Evolutionary conservation across 2,329 filamentous ascomycete genomes (phyloP).

Genomic region (Tolypocladium pustulatum): DNA sequence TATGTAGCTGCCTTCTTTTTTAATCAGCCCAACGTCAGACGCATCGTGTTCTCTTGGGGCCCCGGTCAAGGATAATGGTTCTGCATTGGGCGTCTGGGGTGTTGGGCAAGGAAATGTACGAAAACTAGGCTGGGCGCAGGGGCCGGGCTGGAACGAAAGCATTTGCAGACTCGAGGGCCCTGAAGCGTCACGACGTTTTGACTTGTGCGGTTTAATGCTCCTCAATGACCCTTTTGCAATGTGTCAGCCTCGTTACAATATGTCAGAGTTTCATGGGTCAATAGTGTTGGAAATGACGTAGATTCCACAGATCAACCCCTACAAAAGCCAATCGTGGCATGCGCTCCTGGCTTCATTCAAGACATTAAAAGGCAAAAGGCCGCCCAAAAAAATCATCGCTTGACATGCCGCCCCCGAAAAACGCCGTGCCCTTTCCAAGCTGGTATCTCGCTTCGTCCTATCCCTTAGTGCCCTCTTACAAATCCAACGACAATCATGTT

Average conservation of each 20-base stretch:
- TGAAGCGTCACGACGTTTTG: neutral
- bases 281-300: neutral
- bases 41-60: neutral
- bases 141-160: neutral
- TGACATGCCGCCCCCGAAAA: neutral
- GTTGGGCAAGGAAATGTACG: neutral
- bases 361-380: neutral
- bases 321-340: neutral
- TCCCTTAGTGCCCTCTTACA: neutral
- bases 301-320: neutral
- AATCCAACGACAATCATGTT: slow-evolving; percentile 2
- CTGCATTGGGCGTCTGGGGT: neutral
- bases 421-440: neutral
- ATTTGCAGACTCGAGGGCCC: neutral
- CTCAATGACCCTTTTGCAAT: neutral
- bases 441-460: neutral
- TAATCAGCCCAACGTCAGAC: neutral
- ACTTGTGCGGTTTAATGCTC: neutral
- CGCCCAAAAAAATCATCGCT: neutral
- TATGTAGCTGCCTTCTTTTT: neutral
- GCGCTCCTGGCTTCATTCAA: neutral
- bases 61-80: neutral
- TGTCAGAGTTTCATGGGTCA: neutral
- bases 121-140: neutral
- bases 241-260: neutral